A percentile compares a stretch with the other conserved stretches of the same genome.
These are phyloP conservation scores for Malassezia psittaci DNA, from an alignment of 1,284 basidiomycete genomes.

Conservation along the genomic window DNA sequence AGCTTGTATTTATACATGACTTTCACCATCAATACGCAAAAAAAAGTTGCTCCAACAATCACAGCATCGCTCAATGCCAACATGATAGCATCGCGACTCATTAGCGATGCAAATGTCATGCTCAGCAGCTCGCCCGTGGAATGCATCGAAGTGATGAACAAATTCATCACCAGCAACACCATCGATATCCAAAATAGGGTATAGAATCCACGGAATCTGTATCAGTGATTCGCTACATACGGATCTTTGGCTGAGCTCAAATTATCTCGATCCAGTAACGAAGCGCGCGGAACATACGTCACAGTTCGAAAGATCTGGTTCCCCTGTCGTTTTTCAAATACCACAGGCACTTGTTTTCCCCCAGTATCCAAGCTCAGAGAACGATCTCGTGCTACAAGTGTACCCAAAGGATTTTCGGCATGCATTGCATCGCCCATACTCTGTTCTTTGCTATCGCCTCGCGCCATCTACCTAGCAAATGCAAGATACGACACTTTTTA, in stretches of 20 bases:
- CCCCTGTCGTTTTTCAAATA: background rate
- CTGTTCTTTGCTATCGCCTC: too few relatives aligned
- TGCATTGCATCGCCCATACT: background rate
- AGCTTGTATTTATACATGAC: conserved; percentile 43
- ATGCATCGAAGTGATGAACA: conserved; percentile 30
- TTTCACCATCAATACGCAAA: conserved; percentile 65
- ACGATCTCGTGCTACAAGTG: background rate
- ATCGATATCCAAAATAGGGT: conserved; percentile 45
- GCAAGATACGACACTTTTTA: too few relatives aligned
- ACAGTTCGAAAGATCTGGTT: background rate
- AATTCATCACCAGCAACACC: conserved; percentile 38
- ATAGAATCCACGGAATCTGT: conserved; percentile 42
- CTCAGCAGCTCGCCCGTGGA: conserved; percentile 63
- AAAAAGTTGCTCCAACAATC: conserved; percentile 64
- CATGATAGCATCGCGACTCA: conserved; percentile 72
- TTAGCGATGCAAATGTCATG: conserved; percentile 71
- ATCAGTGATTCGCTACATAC: background rate
- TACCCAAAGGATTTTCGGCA: background rate
- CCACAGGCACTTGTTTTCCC: background rate
- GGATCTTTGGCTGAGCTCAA: background rate
- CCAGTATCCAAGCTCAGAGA: background rate
- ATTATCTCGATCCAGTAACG: conserved; percentile 7
- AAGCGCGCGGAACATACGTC: conserved; percentile 7
- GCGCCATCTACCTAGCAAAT: too few relatives aligned
- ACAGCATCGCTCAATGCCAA: conserved; percentile 74